Percentiles rank a stretch among this genome's conserved stretches.
These are phyloP conservation scores for Blastomyces percursus DNA, from an alignment of 2,329 filamentous ascomycete species.

Conservation along the genomic window DNA sequence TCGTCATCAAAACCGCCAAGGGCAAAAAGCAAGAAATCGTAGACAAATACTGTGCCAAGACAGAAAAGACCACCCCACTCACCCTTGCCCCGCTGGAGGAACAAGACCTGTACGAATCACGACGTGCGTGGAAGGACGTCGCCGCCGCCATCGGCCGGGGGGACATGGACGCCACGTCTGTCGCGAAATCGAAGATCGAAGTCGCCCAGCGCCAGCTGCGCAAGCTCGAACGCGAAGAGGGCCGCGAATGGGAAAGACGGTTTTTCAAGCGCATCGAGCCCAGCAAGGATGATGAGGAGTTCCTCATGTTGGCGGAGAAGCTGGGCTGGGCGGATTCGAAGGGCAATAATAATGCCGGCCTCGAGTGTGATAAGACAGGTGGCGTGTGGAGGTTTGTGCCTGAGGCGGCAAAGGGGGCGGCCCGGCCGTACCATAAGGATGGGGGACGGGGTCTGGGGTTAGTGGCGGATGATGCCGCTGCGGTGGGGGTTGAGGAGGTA, in stretches of 20 bases:
- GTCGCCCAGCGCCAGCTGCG: slow-evolving; percentile 71
- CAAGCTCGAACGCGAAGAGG: slow-evolving; percentile 62
- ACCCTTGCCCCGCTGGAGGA: slow-evolving; percentile 59
- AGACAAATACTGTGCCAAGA: slow-evolving; percentile 51
- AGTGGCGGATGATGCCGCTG: slow-evolving; percentile 3
- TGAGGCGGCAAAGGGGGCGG: slow-evolving; percentile 37
- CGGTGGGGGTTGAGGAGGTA: background rate
- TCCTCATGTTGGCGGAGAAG: slow-evolving; percentile 34
- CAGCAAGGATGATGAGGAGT: slow-evolving; percentile 26
- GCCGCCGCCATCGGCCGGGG: slow-evolving; percentile 67
- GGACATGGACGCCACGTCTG: slow-evolving; percentile 69
- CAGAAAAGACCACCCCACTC: slow-evolving; percentile 53
- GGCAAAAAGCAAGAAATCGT: slow-evolving; percentile 37
- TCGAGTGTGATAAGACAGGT: slow-evolving; percentile 56
- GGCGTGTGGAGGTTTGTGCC: slow-evolving; percentile 60
- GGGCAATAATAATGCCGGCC: slow-evolving; percentile 22
- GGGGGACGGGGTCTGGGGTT: slow-evolving; percentile 33
- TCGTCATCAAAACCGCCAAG: slow-evolving; percentile 62
- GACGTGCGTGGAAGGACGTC: slow-evolving; percentile 79
- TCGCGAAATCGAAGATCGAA: slow-evolving; percentile 82
- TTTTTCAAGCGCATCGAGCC: slow-evolving; percentile 55
- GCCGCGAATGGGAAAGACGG: slow-evolving; percentile 64
- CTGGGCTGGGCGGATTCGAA: slow-evolving; percentile 25
- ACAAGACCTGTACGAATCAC: slow-evolving; percentile 78
- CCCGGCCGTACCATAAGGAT: slow-evolving; percentile 33